phyloP scores from a whole-genome alignment of 1,139 yeast species.

The Pichia sp. region DNA sequence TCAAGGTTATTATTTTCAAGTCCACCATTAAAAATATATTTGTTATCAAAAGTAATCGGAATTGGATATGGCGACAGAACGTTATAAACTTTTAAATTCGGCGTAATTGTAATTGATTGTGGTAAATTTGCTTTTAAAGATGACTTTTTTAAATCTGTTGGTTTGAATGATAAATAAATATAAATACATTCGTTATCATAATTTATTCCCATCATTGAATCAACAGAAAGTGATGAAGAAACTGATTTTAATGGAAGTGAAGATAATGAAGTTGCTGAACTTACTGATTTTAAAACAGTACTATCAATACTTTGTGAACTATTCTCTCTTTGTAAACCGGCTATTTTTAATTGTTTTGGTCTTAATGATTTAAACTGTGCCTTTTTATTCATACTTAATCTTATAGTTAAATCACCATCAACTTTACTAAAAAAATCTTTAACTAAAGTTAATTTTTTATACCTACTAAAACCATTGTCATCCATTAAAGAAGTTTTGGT shows the following conservation, averaged over 20 bases:
- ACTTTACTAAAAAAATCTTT: constrained; percentile 17
- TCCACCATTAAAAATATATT: constrained; percentile 15
- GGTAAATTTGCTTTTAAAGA: constrained; percentile 16
- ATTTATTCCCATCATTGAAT: neutral
- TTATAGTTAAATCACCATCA: constrained; percentile 16
- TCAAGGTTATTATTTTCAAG: constrained; percentile 5
- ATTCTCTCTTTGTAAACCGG: neutral
- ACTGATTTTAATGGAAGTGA: neutral
- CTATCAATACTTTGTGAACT: neutral
- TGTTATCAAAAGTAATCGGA: constrained; percentile 22
- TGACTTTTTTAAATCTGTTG: neutral
- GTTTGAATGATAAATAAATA: constrained; percentile 10
- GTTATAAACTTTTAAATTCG: constrained; percentile 16
- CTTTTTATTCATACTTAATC: constrained; percentile 9
- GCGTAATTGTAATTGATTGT: constrained; percentile 9
- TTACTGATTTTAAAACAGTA: neutral
- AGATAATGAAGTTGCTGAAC: neutral
- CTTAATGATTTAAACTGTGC: constrained; percentile 13
- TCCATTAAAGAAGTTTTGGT: constrained; percentile 1
- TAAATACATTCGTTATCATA: constrained; percentile 3
- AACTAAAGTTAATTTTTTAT: constrained; percentile 1
- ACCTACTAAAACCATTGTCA: constrained; percentile 5
- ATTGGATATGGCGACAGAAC: constrained; percentile 19
- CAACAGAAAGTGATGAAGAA: neutral
- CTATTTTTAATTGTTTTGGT: constrained; percentile 13